Evolutionary conservation across 2,329 filamentous ascomycete genomes (phyloP).

Genomic region (Epichloe brachyelytri): DNA sequence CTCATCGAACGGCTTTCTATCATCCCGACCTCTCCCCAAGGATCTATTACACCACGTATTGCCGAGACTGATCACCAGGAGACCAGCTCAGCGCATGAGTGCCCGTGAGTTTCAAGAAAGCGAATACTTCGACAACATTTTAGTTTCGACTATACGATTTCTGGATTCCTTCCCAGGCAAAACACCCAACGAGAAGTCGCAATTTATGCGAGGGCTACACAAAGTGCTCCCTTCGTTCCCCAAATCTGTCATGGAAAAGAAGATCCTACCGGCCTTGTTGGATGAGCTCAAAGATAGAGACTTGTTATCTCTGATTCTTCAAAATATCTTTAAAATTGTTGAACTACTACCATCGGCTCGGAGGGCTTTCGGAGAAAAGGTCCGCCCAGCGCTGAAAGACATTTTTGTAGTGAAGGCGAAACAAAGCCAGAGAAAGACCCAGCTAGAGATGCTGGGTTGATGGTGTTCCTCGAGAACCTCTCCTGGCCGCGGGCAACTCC

Average conservation of each 20-base stretch:
- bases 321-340: conserved; percentile 87
- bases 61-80: conserved; percentile 72
- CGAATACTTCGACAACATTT: conserved; percentile 91
- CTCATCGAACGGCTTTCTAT: conserved; percentile 71
- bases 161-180: conserved; percentile 85
- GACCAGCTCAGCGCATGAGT: conserved; percentile 76
- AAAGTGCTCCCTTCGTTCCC: conserved; percentile 87
- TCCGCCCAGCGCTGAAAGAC: conserved; percentile 73
- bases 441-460: conserved; percentile 75
- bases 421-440: conserved; percentile 56
- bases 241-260: conserved; percentile 86
- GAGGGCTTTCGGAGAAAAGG: conserved; percentile 69
- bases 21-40: conserved; percentile 63
- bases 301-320: conserved; percentile 69
- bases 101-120: conserved; percentile 90
- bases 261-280: conserved; percentile 74
- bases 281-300: conserved; percentile 93
- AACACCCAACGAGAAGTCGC: conserved; percentile 77
- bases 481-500: conserved; percentile 65
- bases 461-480: conserved; percentile 82
- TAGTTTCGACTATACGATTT: conserved; percentile 93
- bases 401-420: conserved; percentile 58
- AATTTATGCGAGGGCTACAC: conserved; percentile 80
- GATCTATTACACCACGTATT: conserved; percentile 66
- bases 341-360: conserved; percentile 64